These are phyloP conservation scores for Phytopythium oedochilum DNA, from an alignment of 352 stramenopile genomes.

Conservation along the genomic window DNA sequence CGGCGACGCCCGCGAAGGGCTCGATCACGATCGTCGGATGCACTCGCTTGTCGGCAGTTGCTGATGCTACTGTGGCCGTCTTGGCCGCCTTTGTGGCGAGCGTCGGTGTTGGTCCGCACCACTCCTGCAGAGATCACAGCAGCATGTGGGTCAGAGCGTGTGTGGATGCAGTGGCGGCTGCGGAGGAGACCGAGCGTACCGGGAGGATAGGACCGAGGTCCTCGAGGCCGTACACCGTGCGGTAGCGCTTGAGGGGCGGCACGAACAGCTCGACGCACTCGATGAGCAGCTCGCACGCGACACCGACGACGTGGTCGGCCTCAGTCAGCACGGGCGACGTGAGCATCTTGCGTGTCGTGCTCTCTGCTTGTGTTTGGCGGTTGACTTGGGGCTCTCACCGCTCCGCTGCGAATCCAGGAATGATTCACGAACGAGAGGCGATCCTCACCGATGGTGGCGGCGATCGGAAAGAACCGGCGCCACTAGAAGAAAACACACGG, in stretches of 20 bases:
- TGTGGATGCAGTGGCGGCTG: too few relatives aligned
- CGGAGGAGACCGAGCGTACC: too few relatives aligned
- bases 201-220: slow-evolving; percentile 6
- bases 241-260: slow-evolving; percentile 1
- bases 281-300: slow-evolving; percentile 1
- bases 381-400: neutral
- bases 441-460: neutral
- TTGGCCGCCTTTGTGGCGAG: neutral
- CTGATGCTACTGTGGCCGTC: neutral
- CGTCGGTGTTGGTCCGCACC: neutral
- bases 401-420: slow-evolving; percentile 1
- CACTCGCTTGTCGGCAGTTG: neutral
- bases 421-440: neutral
- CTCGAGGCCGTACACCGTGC: slow-evolving; percentile 2
- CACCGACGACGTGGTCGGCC: slow-evolving; percentile 1
- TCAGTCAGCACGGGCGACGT: slow-evolving; percentile 1
- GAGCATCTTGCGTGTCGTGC: neutral
- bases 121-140: neutral
- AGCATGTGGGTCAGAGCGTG: neutral
- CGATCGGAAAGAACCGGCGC: neutral
- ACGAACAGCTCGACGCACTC: slow-evolving; percentile 5
- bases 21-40: slow-evolving; percentile 3
- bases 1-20: neutral
- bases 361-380: neutral
- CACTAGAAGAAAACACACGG: neutral